Evolutionary conservation across 2,329 filamentous ascomycete species (phyloP).

Genomic region (Cladosporium sp.): DNA sequence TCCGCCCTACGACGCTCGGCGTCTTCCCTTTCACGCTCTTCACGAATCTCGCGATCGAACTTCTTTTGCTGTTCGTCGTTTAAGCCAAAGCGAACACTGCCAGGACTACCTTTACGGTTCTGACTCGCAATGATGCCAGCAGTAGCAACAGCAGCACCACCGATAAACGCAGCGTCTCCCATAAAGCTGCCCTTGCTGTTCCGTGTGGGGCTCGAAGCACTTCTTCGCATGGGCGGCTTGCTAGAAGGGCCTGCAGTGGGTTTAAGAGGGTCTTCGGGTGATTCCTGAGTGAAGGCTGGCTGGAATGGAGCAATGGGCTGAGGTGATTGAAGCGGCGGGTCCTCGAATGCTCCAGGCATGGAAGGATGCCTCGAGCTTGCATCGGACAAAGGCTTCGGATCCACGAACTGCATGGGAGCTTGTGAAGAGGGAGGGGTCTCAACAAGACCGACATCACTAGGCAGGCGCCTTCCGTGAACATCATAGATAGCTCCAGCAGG

Average conservation of each 20-base stretch:
- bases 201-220: conserved; percentile 29
- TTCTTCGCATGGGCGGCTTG: conserved; percentile 37
- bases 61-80: conserved; percentile 54
- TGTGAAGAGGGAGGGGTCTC: conserved; percentile 45
- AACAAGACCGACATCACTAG: neutral
- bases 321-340: conserved; percentile 75
- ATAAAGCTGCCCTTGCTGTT: conserved; percentile 23
- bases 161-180: conserved; percentile 41
- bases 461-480: conserved; percentile 35
- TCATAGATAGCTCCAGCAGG: conserved; percentile 40
- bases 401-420: conserved; percentile 60
- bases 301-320: conserved; percentile 69
- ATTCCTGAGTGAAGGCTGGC: conserved; percentile 26
- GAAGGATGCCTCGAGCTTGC: conserved; percentile 44
- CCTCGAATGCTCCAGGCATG: conserved; percentile 36
- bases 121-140: conserved; percentile 31
- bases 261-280: conserved; percentile 10
- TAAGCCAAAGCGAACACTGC: conserved; percentile 54
- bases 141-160: conserved; percentile 37
- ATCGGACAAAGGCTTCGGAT: conserved; percentile 64
- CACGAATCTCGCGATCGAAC: conserved; percentile 34
- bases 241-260: neutral
- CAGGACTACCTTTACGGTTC: conserved; percentile 29
- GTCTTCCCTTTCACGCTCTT: conserved; percentile 23
- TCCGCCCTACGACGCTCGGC: conserved; percentile 29